A percentile compares a stretch with the other conserved stretches of the same genome.
Evolutionary conservation across 2,329 filamentous ascomycete species (phyloP).

Genomic region (Camillea tinctor): DNA sequence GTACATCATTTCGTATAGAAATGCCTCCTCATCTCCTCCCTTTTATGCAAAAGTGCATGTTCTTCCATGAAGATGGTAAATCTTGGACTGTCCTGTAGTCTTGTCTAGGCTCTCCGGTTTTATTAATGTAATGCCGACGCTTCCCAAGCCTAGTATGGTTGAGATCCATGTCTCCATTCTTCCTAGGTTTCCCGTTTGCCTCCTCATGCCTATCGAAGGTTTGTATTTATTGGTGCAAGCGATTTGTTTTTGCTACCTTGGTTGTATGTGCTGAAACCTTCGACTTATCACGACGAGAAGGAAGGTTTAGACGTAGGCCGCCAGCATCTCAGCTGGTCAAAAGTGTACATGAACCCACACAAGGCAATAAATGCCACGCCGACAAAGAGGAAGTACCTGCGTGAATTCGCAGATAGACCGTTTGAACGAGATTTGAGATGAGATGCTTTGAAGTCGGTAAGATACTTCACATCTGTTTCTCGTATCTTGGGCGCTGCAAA

Average conservation of each 20-base stretch:
- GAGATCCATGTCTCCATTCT: background rate
- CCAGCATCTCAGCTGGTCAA: constrained; percentile 5
- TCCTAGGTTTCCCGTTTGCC: background rate
- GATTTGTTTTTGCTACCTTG: background rate
- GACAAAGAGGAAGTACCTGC: constrained; percentile 15
- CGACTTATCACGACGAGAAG: background rate
- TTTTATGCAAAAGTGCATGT: background rate
- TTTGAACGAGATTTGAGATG: constrained; percentile 25
- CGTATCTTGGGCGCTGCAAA: constrained; percentile 63
- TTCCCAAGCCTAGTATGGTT: background rate
- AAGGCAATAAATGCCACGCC: constrained; percentile 8
- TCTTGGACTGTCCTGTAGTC: background rate
- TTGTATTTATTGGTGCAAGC: background rate
- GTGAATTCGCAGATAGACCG: constrained; percentile 10
- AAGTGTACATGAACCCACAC: constrained; percentile 7
- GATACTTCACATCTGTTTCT: constrained; percentile 59
- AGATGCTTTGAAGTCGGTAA: constrained; percentile 47
- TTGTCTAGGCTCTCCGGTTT: background rate
- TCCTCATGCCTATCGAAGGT: background rate
- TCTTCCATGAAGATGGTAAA: background rate
- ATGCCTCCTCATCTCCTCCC: background rate
- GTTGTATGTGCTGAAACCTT: background rate
- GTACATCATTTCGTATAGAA: background rate
- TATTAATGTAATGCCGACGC: background rate
- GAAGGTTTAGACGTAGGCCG: background rate